Evolutionary conservation across 345 rosid species (phyloP), one percentile per base, ranked within the genome.

Genomic region (Mallotus nudiflorus): DNA sequence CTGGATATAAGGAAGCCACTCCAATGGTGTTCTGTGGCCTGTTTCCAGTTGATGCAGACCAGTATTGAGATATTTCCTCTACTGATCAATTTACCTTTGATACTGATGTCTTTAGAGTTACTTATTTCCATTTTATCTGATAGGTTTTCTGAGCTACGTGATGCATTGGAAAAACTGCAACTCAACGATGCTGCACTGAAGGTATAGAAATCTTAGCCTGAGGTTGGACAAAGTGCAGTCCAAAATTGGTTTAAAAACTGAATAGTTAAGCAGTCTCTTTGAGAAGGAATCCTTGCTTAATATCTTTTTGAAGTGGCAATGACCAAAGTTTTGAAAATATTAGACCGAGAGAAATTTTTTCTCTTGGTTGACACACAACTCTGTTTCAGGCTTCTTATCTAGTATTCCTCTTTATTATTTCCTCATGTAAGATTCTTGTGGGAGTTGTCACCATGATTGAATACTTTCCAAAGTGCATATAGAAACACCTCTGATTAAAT

Each of bases 21-120:
- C 97, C 99, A 50, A 94, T 90, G 96, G 99, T 94, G 82, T 94
- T 94, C 73, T 91, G 99, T 71, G 99, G 99, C 82, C 84, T 94
- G 60, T 94, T 94, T 75, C 99, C 99, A 60, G 93, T 94, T 78
- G 99, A 94, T 75, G 97, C 99, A 42, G 97, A 94, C 88, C 99
- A 90, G 99, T 94, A 88, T 68, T 79, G 68, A 66, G 35, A 57
- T 82, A 50, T 74, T 60, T 54, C 65, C 49, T 70, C 2, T 33
- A 71, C 77, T 61, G 54, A 35, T 75, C 45, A 58, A n/a, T 64
- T 73, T 27, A n/a, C 11, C 27, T 67, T 67, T 78, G 15, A 39
- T 58, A 49, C 20, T 64, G 50, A 13, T 56, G 48, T 58, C 69
- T 35, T 37, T 65, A 42, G 58, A 40, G 37, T 57, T 64, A 29